A percentile compares a stretch with the other conserved stretches of the same genome.
These are phyloP conservation scores for Catharanthus roseus DNA, from an alignment of 257 asterid genomes.

Conservation along the genomic window DNA sequence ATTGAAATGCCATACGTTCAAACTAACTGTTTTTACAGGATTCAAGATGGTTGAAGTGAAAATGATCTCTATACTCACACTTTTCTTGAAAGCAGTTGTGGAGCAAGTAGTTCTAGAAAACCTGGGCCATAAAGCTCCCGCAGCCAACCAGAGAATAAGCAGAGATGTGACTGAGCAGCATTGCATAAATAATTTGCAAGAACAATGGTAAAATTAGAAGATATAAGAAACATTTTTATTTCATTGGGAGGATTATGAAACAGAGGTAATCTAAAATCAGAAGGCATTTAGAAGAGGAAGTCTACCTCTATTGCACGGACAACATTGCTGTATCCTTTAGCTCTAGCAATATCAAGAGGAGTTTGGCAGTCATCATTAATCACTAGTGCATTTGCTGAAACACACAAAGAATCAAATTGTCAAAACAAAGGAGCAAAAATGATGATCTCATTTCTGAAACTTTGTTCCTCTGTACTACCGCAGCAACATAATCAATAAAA, in stretches of 20 bases:
- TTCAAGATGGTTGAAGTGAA: background rate
- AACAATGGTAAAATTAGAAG: background rate
- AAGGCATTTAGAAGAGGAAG: conserved; percentile 6
- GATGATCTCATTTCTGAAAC: background rate
- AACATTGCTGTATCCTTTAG: conserved; percentile 71
- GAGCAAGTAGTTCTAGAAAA: conserved; percentile 74
- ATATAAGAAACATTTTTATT: background rate
- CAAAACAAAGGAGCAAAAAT: background rate
- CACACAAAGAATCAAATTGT: conserved; percentile 14
- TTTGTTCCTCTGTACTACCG: background rate
- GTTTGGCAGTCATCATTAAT: conserved; percentile 92
- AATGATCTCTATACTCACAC: conserved; percentile 55
- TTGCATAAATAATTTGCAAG: conserved; percentile 1
- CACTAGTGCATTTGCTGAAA: conserved; percentile 74
- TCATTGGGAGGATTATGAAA: background rate
- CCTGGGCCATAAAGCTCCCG: conserved; percentile 82
- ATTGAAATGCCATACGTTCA: background rate
- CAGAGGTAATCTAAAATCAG: background rate
- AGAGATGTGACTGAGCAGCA: conserved; percentile 54
- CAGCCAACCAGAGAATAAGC: conserved; percentile 95
- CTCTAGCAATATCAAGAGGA: conserved; percentile 89
- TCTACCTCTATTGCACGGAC: conserved; percentile 91
- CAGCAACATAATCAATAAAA: background rate
- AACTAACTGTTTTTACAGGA: background rate
- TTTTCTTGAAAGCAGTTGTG: conserved; percentile 76